Evolutionary conservation across 805 yeast genomes (phyloP).

Genomic region (Aciculoconidium aculeatum): DNA sequence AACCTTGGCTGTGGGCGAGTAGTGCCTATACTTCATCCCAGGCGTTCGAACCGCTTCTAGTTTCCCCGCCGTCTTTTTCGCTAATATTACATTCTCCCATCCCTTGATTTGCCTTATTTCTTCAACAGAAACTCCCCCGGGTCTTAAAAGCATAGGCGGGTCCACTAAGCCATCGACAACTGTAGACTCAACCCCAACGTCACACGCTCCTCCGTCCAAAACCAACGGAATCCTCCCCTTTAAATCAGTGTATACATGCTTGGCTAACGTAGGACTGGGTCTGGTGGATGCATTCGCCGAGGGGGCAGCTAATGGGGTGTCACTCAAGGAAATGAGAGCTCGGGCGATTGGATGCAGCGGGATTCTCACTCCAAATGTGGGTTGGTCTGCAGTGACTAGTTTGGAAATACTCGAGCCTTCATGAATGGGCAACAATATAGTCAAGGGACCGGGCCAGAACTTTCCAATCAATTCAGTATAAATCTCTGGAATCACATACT

Average conservation of each 20-base stretch:
- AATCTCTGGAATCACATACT: constrained; percentile 55
- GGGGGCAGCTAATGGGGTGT: constrained; percentile 93
- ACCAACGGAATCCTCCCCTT: constrained; percentile 76
- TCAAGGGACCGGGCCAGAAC: constrained; percentile 97
- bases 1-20: constrained; percentile 86
- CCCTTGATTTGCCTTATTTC: constrained; percentile 67
- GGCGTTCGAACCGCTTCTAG: constrained; percentile 81
- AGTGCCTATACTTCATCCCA: constrained; percentile 96
- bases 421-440: constrained; percentile 69
- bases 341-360: constrained; percentile 87
- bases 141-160: constrained; percentile 87
- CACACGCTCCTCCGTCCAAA: constrained; percentile 84
- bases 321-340: constrained; percentile 78
- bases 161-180: constrained; percentile 82
- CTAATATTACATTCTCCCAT: constrained; percentile 63
- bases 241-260: constrained; percentile 78
- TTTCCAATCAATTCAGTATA: constrained; percentile 58
- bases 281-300: constrained; percentile 95
- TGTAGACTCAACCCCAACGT: constrained; percentile 90
- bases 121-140: constrained; percentile 89
- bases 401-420: constrained; percentile 49
- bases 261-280: constrained; percentile 88
- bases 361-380: constrained; percentile 87
- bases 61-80: constrained; percentile 59
- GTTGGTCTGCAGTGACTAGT: constrained; percentile 79